phyloP scores from a whole-genome alignment of 2,329 filamentous ascomycete species.

The Raffaelea ambrosiae region DNA sequence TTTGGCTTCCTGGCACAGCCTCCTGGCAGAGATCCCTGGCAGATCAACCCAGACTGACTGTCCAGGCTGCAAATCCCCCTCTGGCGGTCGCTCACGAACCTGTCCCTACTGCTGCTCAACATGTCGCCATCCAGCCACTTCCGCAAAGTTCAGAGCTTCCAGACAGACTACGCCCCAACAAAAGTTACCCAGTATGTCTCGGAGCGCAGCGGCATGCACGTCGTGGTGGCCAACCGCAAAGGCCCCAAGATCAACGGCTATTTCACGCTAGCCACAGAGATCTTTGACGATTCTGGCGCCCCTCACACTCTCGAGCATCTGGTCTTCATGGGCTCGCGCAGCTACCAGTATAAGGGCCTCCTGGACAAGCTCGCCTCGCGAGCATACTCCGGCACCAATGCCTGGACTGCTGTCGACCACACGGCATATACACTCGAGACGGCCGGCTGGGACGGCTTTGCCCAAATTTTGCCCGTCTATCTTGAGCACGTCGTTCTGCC shows the following conservation, averaged over 20 bases:
- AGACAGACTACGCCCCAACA: conserved; percentile 81
- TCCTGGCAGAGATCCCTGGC: no score
- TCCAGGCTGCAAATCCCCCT: background rate
- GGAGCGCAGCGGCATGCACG: conserved; percentile 85
- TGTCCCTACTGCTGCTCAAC: conserved; percentile 19
- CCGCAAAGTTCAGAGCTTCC: conserved; percentile 76
- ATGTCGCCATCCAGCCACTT: conserved; percentile 56
- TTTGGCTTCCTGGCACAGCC: no score
- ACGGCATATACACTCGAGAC: conserved; percentile 94
- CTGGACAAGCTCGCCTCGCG: conserved; percentile 89
- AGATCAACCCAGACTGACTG: background rate
- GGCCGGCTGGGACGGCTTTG: conserved; percentile 94
- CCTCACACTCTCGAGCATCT: conserved; percentile 80
- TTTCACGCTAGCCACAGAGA: conserved; percentile 93
- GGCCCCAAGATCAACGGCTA: conserved; percentile 94
- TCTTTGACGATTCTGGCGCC: conserved; percentile 92
- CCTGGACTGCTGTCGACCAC: conserved; percentile 94
- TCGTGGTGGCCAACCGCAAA: conserved; percentile 83
- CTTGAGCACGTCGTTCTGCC: conserved; percentile 89
- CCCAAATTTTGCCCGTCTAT: conserved; percentile 89
- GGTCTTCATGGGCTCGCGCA: conserved; percentile 85
- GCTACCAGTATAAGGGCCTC: conserved; percentile 88
- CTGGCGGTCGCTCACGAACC: background rate
- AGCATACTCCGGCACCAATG: conserved; percentile 90
- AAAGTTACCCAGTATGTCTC: conserved; percentile 95